Conservation (phyloP, 2,329 filamentous ascomycete genomes). For the Ophiostoma piceae region DNA sequence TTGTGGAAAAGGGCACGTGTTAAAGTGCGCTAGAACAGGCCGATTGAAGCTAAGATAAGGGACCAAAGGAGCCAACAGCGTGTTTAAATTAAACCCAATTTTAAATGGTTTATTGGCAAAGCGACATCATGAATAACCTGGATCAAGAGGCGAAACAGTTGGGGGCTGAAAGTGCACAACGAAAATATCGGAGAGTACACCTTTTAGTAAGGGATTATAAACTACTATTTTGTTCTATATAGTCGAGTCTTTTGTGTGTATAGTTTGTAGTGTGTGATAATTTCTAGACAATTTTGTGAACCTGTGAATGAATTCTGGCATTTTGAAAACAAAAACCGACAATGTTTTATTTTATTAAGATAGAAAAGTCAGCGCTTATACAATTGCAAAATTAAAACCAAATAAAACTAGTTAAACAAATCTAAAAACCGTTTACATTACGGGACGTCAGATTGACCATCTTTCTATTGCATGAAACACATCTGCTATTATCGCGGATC, state of each 20-base stretch:
- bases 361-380: too few species aligned
- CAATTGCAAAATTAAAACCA: too few species aligned
- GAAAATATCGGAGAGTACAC: constrained; percentile 11
- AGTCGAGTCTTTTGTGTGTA: not conserved
- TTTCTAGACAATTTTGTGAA: not conserved
- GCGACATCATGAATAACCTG: constrained; percentile 1
- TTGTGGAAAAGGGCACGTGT: constrained; percentile 15
- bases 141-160: constrained; percentile 11
- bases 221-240: constrained; percentile 6
- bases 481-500: too few species aligned
- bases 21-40: not conserved
- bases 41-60: not conserved
- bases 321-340: too few species aligned
- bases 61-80: not conserved
- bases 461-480: too few species aligned
- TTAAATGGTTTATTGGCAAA: not conserved
- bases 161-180: constrained; percentile 6
- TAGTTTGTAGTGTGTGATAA: not conserved
- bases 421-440: too few species aligned
- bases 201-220: constrained; percentile 3
- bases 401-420: too few species aligned
- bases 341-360: too few species aligned
- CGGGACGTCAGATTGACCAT: too few species aligned
- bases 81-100: not conserved
- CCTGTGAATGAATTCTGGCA: too few species aligned